Evolutionary conservation across 2,329 filamentous ascomycete genomes (phyloP).

Genomic region (Gremmenia infestans): DNA sequence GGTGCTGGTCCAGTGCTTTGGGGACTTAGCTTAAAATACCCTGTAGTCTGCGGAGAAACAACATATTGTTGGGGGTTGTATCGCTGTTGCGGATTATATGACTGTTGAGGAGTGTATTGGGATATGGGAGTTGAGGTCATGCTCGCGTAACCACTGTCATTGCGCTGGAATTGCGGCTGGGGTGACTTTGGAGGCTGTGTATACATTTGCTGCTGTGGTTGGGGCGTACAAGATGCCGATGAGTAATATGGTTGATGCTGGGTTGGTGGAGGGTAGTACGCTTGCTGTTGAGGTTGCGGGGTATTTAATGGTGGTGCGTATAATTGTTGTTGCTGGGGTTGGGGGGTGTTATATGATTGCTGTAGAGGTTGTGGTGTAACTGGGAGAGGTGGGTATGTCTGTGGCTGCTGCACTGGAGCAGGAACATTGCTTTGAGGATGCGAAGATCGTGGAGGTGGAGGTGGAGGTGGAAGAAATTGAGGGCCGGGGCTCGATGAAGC

Average conservation of each 20-base stretch:
- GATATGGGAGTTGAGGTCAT: slow-evolving; percentile 31
- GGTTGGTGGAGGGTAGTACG: slow-evolving; percentile 23
- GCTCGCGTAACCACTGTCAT: slow-evolving; percentile 36
- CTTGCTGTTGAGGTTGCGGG: slow-evolving; percentile 33
- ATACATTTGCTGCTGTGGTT: slow-evolving; percentile 41
- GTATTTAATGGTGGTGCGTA: neutral
- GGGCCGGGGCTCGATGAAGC: neutral
- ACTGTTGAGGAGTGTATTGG: neutral
- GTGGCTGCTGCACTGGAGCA: neutral
- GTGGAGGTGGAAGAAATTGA: slow-evolving; percentile 34
- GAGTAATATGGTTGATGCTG: slow-evolving; percentile 14
- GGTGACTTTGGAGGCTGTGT: slow-evolving; percentile 37
- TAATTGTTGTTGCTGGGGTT: too few relatives aligned
- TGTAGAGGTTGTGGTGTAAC: too few relatives aligned
- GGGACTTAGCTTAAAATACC: neutral
- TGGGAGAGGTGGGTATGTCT: neutral
- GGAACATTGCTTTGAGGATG: slow-evolving; percentile 22
- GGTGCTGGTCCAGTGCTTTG: slow-evolving; percentile 1
- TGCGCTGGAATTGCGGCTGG: slow-evolving; percentile 30
- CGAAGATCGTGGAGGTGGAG: slow-evolving; percentile 38
- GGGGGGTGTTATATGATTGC: too few relatives aligned
- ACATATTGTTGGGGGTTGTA: neutral
- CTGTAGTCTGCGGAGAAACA: slow-evolving; percentile 10
- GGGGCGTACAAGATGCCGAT: slow-evolving; percentile 37
- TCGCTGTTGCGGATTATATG: neutral